Percentiles rank a stretch among this genome's conserved stretches.
Conservation (phyloP, 768 basidiomycete species). For the Suillus subluteus region DNA sequence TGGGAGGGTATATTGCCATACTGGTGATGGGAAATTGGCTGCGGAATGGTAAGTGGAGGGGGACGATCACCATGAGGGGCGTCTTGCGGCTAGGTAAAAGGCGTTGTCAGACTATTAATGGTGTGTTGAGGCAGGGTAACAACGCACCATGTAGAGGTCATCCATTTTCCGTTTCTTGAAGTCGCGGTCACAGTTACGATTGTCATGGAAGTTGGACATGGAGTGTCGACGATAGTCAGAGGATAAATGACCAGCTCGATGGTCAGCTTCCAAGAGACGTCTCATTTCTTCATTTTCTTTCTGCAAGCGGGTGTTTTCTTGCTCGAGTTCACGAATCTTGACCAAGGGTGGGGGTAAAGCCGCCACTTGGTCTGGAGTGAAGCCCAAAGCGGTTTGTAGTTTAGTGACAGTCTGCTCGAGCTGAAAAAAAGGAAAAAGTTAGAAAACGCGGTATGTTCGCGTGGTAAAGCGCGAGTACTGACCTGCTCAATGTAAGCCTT, state of each 20-base stretch:
- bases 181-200: conserved; percentile 56
- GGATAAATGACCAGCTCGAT: conserved; percentile 34
- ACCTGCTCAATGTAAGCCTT: conserved; percentile 95
- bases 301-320: conserved; percentile 72
- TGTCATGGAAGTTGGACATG: conserved; percentile 50
- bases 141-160: conserved; percentile 56
- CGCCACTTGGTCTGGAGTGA: conserved; percentile 74
- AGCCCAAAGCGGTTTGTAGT: conserved; percentile 74
- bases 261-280: conserved; percentile 58
- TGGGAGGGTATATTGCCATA: conserved; percentile 48
- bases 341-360: conserved; percentile 72
- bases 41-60: conserved; percentile 67
- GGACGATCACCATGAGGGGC: conserved; percentile 44
- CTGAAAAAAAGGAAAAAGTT: conserved; percentile 38
- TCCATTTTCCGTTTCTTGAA: conserved; percentile 68
- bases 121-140: background rate
- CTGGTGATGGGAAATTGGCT: conserved; percentile 52
- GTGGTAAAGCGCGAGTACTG: conserved; percentile 21
- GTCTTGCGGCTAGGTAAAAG: conserved; percentile 48
- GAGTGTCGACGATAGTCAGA: conserved; percentile 54
- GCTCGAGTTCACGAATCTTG: conserved; percentile 82
- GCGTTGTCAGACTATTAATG: conserved; percentile 1
- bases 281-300: conserved; percentile 78
- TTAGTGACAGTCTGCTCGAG: conserved; percentile 86
- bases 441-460: conserved; percentile 16